Base-by-base conservation (phyloP, 2,329 filamentous ascomycete genomes). In the Didymella keratinophila region DNA sequence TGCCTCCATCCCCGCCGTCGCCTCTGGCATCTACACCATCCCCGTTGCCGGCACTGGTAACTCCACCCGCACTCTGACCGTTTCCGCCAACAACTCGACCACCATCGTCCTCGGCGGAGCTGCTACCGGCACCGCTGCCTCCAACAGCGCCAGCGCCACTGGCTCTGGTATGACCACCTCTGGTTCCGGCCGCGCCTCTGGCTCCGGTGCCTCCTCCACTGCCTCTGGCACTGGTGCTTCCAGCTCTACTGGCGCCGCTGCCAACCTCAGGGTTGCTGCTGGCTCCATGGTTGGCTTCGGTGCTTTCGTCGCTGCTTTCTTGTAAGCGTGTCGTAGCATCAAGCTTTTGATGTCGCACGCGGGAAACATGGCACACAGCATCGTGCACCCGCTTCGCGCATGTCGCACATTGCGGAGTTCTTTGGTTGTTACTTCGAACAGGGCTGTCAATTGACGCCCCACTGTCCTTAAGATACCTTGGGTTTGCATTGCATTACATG, bases 271-370 rank as follows among this genome's bases (percentile, higher is more conserved):
- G 61, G 69, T 60, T 47, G 66, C 70, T 20, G 71, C 71, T 32
- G 73, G 72, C 47, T 62, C 67, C 50, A 46, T 77, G 42, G 59
- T 75, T 39, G 74, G 74, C 56, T 68, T 73, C 46, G 74, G 72
- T 70, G 73, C 73, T 18, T 66, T 77, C 62, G 58, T 76, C 32
- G 74, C 73, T 58, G 71, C 70, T 39, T 74, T 77, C 69, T 72
- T 77, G 70, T 77, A 75, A 70, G 61, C 68, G 60, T 41, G 34
- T 36, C 21, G 25, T 44, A 41, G 41, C 45, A 30, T 52, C 56
- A 62, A 51, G 52, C 45, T 23, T 54, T 55, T 58, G 50, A 37
- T 53, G 47, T 62, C 37, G 58, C 52, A 54, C 39, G 32, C 49
- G 28, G 20, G 30, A 32, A 56, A 57, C 58, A 63, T 47, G 60